A percentile compares a stretch with the other conserved stretches of the same genome.
These are phyloP conservation scores for Pseudopithomyces maydicus DNA, from an alignment of 2,329 filamentous ascomycete genomes.

Conservation along the genomic window DNA sequence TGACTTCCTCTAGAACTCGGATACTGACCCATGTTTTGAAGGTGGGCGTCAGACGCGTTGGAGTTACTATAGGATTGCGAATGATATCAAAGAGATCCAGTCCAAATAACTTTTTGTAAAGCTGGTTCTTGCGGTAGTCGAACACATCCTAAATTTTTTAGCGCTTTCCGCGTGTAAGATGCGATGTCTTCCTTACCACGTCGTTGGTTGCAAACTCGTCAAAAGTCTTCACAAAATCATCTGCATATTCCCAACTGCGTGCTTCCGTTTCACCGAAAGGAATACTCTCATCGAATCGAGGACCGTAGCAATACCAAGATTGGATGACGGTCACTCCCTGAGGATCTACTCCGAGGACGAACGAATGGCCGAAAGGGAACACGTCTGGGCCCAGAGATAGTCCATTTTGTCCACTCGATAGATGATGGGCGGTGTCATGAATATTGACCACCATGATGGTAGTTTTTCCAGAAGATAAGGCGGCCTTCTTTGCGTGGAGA, in stretches of 20 bases:
- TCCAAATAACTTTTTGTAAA: background rate
- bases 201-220: background rate
- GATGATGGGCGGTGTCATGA: too few species aligned
- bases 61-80: background rate
- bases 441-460: too few species aligned
- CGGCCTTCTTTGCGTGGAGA: too few species aligned
- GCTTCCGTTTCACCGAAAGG: background rate
- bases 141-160: background rate
- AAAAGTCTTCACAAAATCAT: background rate
- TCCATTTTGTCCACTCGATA: too few species aligned
- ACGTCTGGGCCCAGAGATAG: too few species aligned
- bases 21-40: background rate
- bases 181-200: background rate
- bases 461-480: too few species aligned
- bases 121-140: background rate
- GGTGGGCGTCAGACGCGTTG: background rate
- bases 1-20: background rate
- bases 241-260: background rate
- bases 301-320: background rate
- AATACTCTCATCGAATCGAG: background rate
- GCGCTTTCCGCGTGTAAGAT: too few species aligned
- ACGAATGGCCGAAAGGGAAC: background rate
- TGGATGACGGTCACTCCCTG: background rate
- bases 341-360: background rate
- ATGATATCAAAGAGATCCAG: background rate